These are phyloP conservation scores for Suhomyces kunorum DNA, from an alignment of 1,139 yeast species.

Conservation along the genomic window DNA sequence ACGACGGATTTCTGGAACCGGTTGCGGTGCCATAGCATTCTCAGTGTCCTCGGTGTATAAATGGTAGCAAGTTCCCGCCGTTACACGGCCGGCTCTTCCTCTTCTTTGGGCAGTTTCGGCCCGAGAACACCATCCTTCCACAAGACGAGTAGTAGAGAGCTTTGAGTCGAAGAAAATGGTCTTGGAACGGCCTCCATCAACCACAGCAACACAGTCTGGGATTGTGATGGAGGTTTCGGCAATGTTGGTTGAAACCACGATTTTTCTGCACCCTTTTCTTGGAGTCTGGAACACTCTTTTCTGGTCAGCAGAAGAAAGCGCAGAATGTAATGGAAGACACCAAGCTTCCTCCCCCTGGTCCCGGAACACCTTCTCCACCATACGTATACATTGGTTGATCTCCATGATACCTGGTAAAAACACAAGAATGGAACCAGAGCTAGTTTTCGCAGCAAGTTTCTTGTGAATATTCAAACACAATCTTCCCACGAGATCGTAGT, in stretches of 20 bases:
- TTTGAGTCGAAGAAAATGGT: conserved; percentile 68
- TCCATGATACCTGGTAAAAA: conserved; percentile 93
- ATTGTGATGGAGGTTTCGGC: conserved; percentile 90
- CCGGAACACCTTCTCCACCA: conserved; percentile 24
- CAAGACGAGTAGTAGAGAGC: conserved; percentile 66
- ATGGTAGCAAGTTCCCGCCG: conserved; percentile 78
- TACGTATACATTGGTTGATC: conserved; percentile 53
- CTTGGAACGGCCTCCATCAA: conserved; percentile 86
- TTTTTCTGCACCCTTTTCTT: conserved; percentile 60
- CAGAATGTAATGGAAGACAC: conserved; percentile 86
- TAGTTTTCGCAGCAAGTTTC: conserved; percentile 34
- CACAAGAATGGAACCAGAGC: conserved; percentile 74
- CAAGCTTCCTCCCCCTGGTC: conserved; percentile 21
- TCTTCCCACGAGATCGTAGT: conserved; percentile 67
- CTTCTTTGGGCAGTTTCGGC: conserved; percentile 93
- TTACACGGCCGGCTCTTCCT: conserved; percentile 98
- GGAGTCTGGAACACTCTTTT: conserved; percentile 63
- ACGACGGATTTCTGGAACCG: conserved; percentile 86
- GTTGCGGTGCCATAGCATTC: conserved; percentile 62
- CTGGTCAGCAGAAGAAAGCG: conserved; percentile 81
- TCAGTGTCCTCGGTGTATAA: conserved; percentile 68
- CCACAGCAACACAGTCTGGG: conserved; percentile 90
- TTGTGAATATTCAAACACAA: conserved; percentile 56
- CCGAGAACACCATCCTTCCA: conserved; percentile 84
- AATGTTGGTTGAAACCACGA: conserved; percentile 87